Conservation (phyloP, 306 rosid species). For the Quercus engelmannii region DNA sequence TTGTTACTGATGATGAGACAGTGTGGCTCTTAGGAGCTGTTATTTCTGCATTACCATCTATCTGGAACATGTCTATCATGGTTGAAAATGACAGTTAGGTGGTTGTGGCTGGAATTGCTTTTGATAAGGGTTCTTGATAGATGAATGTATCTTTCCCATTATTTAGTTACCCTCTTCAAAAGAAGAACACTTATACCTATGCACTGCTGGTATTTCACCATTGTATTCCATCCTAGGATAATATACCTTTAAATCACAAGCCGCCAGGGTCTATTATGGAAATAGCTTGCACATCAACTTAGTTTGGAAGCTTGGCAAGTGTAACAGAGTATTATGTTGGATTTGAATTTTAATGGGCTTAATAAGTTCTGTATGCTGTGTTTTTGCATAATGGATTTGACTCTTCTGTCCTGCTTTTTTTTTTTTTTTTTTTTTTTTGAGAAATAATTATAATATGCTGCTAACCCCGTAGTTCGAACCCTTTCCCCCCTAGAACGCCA, state of each 20-base stretch:
- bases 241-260: slow-evolving; percentile 10
- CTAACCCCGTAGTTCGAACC: too few species aligned
- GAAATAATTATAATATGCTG: too few species aligned
- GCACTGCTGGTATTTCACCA: slow-evolving; percentile 13
- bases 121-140: neutral
- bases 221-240: neutral
- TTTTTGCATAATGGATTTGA: neutral
- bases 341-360: slow-evolving; percentile 1
- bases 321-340: neutral
- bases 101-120: slow-evolving; percentile 1
- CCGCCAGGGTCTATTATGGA: neutral
- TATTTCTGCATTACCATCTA: slow-evolving; percentile 12
- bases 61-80: slow-evolving; percentile 12
- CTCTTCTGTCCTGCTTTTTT: neutral
- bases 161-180: slow-evolving; percentile 6
- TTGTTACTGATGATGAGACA: slow-evolving; percentile 16
- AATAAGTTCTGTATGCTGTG: neutral
- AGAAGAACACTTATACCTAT: neutral
- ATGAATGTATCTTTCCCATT: neutral
- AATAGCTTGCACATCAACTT: neutral
- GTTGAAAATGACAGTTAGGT: slow-evolving; percentile 6
- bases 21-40: neutral
- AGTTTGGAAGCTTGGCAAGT: neutral
- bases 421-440: too few species aligned
- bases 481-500: too few species aligned